A percentile compares a stretch with the other conserved stretches of the same genome.
phyloP scores from a whole-genome alignment of 2,329 filamentous ascomycete genomes.

The Onygenales sp. region DNA sequence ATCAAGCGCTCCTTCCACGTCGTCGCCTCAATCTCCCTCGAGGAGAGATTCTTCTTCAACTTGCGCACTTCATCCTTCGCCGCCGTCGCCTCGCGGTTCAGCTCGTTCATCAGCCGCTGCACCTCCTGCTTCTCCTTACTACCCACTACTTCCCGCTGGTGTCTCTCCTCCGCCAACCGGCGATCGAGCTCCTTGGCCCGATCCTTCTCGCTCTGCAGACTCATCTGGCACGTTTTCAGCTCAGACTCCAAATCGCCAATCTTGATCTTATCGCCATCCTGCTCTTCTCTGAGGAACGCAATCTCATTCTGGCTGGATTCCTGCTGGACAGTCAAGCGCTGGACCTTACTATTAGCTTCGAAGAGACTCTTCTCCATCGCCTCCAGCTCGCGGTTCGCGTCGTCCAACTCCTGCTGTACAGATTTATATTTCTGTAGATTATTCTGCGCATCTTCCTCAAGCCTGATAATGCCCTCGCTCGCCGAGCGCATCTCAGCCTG shows the following conservation, averaged over 20 bases:
- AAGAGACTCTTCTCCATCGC: slow-evolving; percentile 73
- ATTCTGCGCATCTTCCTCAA: slow-evolving; percentile 81
- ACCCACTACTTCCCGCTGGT: slow-evolving; percentile 78
- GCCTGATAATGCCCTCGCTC: slow-evolving; percentile 71
- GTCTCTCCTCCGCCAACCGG: slow-evolving; percentile 67
- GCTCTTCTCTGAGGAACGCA: slow-evolving; percentile 89
- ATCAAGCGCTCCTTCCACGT: slow-evolving; percentile 86
- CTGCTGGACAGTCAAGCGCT: slow-evolving; percentile 79
- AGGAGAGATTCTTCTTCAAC: slow-evolving; percentile 72
- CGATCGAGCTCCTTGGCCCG: slow-evolving; percentile 61
- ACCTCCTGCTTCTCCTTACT: slow-evolving; percentile 90
- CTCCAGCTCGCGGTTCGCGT: slow-evolving; percentile 79
- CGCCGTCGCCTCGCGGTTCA: slow-evolving; percentile 71
- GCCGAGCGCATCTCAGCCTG: slow-evolving; percentile 90
- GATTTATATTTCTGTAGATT: slow-evolving; percentile 71
- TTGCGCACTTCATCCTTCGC: slow-evolving; percentile 79
- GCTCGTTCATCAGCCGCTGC: slow-evolving; percentile 83
- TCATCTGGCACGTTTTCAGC: slow-evolving; percentile 68
- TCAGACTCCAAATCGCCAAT: slow-evolving; percentile 87
- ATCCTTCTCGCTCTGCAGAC: slow-evolving; percentile 76
- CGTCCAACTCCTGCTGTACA: slow-evolving; percentile 71
- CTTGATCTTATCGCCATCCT: slow-evolving; percentile 94
- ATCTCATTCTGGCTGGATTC: slow-evolving; percentile 91
- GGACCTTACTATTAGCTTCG: slow-evolving; percentile 78
- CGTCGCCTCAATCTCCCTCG: slow-evolving; percentile 76